phyloP scores from a whole-genome alignment of 805 yeast genomes.

The Jamesozyma hellenica region DNA sequence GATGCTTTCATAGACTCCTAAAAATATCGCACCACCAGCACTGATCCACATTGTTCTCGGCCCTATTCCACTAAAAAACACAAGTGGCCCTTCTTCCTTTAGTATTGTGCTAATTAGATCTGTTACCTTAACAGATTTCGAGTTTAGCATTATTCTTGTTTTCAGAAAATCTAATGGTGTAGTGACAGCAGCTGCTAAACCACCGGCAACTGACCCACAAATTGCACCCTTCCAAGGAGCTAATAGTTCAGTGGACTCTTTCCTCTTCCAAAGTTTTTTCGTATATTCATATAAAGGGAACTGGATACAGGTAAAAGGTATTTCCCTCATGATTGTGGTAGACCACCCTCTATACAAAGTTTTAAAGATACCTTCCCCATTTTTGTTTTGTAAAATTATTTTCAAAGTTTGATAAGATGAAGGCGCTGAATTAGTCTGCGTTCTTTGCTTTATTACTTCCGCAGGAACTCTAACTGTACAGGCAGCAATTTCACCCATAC shows the following conservation, averaged over 20 bases:
- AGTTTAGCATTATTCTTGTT: conserved; percentile 74
- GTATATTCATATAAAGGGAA: conserved; percentile 86
- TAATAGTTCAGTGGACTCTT: conserved; percentile 10
- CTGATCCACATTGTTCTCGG: conserved; percentile 97
- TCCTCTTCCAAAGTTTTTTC: conserved; percentile 47
- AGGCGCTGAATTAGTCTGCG: conserved; percentile 56
- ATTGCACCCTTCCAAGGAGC: conserved; percentile 70
- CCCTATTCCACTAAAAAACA: conserved; percentile 77
- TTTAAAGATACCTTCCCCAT: conserved; percentile 66
- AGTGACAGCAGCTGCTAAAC: conserved; percentile 69
- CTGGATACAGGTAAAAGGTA: conserved; percentile 92
- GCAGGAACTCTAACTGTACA: conserved; percentile 94
- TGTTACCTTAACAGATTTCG: conserved; percentile 36
- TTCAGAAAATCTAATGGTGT: conserved; percentile 74
- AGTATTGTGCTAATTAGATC: conserved; percentile 42
- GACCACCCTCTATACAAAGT: conserved; percentile 92
- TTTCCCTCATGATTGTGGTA: conserved; percentile 87
- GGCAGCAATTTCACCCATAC: conserved; percentile 86
- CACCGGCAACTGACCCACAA: conserved; percentile 78
- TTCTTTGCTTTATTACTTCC: conserved; percentile 89
- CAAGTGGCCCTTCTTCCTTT: conserved; percentile 63
- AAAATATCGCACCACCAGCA: conserved; percentile 95
- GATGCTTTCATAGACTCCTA: conserved; percentile 83
- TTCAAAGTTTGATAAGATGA: conserved; percentile 60
- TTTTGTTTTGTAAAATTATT: conserved; percentile 47